Percentiles rank a stretch among this genome's conserved stretches.
Conservation (phyloP, 495 filamentous ascomycete species). For the Xylaria cubensis region DNA sequence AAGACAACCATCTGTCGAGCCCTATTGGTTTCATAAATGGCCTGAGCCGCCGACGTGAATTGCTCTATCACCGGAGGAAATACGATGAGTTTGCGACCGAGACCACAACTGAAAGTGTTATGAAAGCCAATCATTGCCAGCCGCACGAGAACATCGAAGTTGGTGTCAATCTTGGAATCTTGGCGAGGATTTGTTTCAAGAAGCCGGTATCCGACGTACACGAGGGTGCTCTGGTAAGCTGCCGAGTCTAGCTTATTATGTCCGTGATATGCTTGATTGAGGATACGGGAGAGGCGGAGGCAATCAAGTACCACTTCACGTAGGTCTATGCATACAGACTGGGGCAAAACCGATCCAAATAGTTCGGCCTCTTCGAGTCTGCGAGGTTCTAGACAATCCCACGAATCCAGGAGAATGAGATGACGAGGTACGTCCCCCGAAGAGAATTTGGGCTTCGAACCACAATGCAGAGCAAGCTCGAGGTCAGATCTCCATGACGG, state of each 20-base stretch:
- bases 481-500: slow-evolving; percentile 9
- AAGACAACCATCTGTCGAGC: not conserved
- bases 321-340: slow-evolving; percentile 12
- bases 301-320: slow-evolving; percentile 2
- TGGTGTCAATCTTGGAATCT: not conserved
- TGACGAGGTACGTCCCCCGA: not conserved
- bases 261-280: not conserved
- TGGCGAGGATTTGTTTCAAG: not conserved
- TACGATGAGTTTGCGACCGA: not conserved
- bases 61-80: not conserved
- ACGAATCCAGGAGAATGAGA: not conserved
- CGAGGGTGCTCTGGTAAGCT: slow-evolving; percentile 7
- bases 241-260: not conserved
- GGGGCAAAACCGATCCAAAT: not conserved
- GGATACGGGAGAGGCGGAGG: slow-evolving; percentile 6
- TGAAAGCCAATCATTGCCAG: slow-evolving; percentile 15
- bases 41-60: not conserved
- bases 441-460: slow-evolving; percentile 14
- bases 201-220: slow-evolving; percentile 22
- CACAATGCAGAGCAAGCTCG: slow-evolving; percentile 17
- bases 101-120: slow-evolving; percentile 15
- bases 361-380: not conserved
- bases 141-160: slow-evolving; percentile 6
- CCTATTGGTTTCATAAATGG: not conserved
- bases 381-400: not conserved